Percentiles rank a stretch among this genome's conserved stretches.
Evolutionary conservation across 2,329 filamentous ascomycete genomes (phyloP).

Genomic region (Zalaria sp.): DNA sequence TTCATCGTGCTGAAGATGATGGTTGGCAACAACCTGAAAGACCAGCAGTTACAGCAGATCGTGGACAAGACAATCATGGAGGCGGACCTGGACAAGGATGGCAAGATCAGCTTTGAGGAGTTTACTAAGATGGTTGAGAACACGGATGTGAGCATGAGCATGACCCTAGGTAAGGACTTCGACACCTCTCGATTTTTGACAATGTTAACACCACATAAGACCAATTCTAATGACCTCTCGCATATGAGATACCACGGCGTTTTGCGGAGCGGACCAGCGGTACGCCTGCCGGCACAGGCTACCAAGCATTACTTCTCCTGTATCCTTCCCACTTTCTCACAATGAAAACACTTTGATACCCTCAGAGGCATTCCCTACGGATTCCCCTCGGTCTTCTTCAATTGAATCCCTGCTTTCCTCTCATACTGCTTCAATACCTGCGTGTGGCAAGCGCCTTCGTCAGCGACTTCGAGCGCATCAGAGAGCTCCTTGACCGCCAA

Average conservation of each 20-base stretch:
- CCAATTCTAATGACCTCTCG: not conserved
- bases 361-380: slow-evolving; percentile 9
- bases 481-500: slow-evolving; percentile 18
- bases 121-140: slow-evolving; percentile 98
- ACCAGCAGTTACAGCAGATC: slow-evolving; percentile 96
- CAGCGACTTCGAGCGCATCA: slow-evolving; percentile 16
- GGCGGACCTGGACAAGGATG: slow-evolving; percentile 87
- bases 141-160: slow-evolving; percentile 58
- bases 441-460: slow-evolving; percentile 19
- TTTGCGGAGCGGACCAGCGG: not conserved
- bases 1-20: slow-evolving; percentile 99
- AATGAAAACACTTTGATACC: too few species aligned
- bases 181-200: not conserved
- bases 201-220: not conserved
- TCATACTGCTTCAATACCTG: slow-evolving; percentile 21
- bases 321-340: too few species aligned
- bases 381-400: slow-evolving; percentile 15
- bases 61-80: slow-evolving; percentile 99
- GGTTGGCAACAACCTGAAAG: slow-evolving; percentile 98
- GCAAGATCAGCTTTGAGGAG: slow-evolving; percentile 98
- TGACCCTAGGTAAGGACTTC: slow-evolving; percentile 44
- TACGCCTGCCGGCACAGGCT: too few species aligned
- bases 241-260: slow-evolving; percentile 7
- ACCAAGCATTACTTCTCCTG: too few species aligned
- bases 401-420: slow-evolving; percentile 17